phyloP scores from a whole-genome alignment of 75 land plant species.

The Ceratopteris richardii region DNA sequence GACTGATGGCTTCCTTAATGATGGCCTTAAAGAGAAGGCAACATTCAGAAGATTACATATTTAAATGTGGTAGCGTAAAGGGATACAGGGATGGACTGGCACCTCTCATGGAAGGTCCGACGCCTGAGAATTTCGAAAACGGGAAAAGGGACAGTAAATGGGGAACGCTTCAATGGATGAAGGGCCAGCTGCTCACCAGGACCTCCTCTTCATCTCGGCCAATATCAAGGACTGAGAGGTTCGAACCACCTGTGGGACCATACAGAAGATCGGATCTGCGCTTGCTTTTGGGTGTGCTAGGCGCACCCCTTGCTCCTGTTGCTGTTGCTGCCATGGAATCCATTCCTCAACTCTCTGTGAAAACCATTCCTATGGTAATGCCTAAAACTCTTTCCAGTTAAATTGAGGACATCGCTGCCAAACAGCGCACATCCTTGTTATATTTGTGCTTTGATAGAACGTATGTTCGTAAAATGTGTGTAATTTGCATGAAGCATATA shows the following conservation, averaged over 20 bases:
- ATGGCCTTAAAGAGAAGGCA: too few relatives aligned
- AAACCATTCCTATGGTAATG: slow-evolving; percentile 41
- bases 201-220: neutral
- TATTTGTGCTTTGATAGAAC: neutral
- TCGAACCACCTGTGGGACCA: neutral
- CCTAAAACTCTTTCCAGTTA: neutral
- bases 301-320: slow-evolving; percentile 68
- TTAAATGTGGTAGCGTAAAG: neutral
- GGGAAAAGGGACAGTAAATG: slow-evolving; percentile 37
- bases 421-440: neutral
- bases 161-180: slow-evolving; percentile 40
- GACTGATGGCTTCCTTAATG: too few relatives aligned
- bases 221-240: neutral
- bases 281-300: slow-evolving; percentile 67
- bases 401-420: neutral
- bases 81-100: slow-evolving; percentile 14
- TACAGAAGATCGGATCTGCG: slow-evolving; percentile 35
- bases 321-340: slow-evolving; percentile 14
- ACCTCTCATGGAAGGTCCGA: slow-evolving; percentile 44
- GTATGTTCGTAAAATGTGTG: too few relatives aligned
- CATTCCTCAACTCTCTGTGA: slow-evolving; percentile 22
- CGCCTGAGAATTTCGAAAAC: slow-evolving; percentile 17
- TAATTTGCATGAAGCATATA: too few relatives aligned
- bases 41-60: too few relatives aligned
- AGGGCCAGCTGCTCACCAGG: neutral